Evolutionary conservation across 2,329 filamentous ascomycete genomes (phyloP).

Genomic region (Clonostachys rhizophaga): DNA sequence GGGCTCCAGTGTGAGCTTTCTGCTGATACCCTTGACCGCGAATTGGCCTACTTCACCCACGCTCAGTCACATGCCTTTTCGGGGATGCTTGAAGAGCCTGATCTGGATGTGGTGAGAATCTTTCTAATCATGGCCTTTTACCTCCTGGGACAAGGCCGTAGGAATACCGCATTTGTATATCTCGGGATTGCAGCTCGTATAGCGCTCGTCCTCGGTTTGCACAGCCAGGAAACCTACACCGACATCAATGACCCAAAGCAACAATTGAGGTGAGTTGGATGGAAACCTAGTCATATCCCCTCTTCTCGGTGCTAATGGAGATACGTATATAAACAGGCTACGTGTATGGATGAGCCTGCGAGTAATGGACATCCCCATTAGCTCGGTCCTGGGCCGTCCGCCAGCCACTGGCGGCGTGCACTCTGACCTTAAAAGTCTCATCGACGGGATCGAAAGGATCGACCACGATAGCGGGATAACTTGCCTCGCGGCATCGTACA

Average conservation of each 20-base stretch:
- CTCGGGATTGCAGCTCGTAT: slow-evolving; percentile 53
- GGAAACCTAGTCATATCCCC: neutral
- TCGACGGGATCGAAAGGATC: slow-evolving; percentile 10
- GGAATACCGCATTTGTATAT: slow-evolving; percentile 60
- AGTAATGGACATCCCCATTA: slow-evolving; percentile 30
- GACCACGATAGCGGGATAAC: slow-evolving; percentile 14
- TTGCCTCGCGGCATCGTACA: slow-evolving; percentile 31
- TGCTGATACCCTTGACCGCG: slow-evolving; percentile 16
- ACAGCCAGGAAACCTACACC: slow-evolving; percentile 27
- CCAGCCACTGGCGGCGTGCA: slow-evolving; percentile 24
- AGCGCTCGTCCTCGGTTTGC: slow-evolving; percentile 51
- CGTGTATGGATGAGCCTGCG: slow-evolving; percentile 30
- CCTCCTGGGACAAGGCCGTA: slow-evolving; percentile 51
- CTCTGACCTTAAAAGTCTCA: slow-evolving; percentile 13
- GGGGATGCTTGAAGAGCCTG: slow-evolving; percentile 48
- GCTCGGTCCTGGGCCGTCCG: slow-evolving; percentile 28
- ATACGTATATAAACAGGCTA: slow-evolving; percentile 10
- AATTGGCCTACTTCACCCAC: slow-evolving; percentile 36
- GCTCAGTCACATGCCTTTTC: slow-evolving; percentile 41
- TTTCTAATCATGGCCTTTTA: slow-evolving; percentile 56
- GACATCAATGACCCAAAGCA: slow-evolving; percentile 9
- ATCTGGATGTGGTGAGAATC: slow-evolving; percentile 41
- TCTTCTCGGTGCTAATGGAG: neutral
- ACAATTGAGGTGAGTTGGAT: slow-evolving; percentile 11
- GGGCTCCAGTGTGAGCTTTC: slow-evolving; percentile 39